A percentile compares a stretch with the other conserved stretches of the same genome.
Evolutionary conservation across 1,284 basidiomycete species (phyloP).

Genomic region (Vanrija sp.): DNA sequence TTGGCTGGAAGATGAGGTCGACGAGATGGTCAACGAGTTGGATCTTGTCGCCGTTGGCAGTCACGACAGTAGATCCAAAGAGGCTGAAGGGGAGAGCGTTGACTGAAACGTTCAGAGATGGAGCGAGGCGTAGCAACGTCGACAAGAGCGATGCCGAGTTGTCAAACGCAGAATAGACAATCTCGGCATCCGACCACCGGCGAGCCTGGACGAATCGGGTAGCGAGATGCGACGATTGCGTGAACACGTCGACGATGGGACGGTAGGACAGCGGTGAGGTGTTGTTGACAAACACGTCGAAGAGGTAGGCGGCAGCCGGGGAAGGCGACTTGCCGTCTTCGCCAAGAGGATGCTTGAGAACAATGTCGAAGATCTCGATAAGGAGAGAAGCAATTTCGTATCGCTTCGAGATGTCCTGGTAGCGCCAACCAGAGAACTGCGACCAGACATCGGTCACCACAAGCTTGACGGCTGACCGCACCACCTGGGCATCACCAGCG

Average conservation of each 20-base stretch:
- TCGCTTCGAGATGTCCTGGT: constrained; percentile 28
- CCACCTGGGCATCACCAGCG: constrained; percentile 18
- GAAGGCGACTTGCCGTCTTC: constrained; percentile 18
- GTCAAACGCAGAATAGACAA: constrained; percentile 29
- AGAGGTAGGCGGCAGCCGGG: constrained; percentile 25
- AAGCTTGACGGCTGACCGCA: constrained; percentile 35
- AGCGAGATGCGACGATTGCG: constrained; percentile 24
- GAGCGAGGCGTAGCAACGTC: constrained; percentile 28
- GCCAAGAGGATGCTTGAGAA: constrained; percentile 30
- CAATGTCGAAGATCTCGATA: constrained; percentile 26
- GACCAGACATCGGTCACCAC: constrained; percentile 35
- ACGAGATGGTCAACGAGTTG: constrained; percentile 36
- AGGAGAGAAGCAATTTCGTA: constrained; percentile 31
- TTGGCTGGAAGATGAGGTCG: constrained; percentile 24
- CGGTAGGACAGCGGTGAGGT: constrained; percentile 38
- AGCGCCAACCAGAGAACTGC: constrained; percentile 39
- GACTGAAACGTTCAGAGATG: constrained; percentile 14
- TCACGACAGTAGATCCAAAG: constrained; percentile 21
- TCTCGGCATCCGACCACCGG: constrained; percentile 25
- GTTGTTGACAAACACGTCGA: constrained; percentile 34
- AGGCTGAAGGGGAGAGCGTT: constrained; percentile 29
- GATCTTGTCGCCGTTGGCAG: constrained; percentile 19
- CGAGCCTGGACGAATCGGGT: constrained; percentile 22
- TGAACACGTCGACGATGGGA: constrained; percentile 37
- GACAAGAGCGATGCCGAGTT: constrained; percentile 25